A percentile compares a stretch with the other conserved stretches of the same genome.
Conservation (phyloP, 257 asterid genomes). For the Lycium ferocissimum region DNA sequence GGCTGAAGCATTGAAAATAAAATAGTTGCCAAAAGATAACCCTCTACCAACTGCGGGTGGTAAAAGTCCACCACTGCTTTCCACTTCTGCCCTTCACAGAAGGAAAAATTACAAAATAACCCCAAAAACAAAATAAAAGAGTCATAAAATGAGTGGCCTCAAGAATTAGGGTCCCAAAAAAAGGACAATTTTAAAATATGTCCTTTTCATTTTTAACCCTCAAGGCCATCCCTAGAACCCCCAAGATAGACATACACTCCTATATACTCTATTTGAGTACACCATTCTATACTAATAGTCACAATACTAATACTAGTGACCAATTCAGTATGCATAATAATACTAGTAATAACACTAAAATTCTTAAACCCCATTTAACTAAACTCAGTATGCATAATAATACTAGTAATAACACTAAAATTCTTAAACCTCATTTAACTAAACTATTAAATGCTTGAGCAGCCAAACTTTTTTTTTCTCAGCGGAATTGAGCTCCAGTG, state of each 20-base stretch:
- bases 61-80: constrained; percentile 46
- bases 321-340: constrained; percentile 20
- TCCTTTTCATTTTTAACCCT: constrained; percentile 41
- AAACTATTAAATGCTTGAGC: neutral
- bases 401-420: too few species aligned
- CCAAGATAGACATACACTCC: neutral
- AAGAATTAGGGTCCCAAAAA: constrained; percentile 33
- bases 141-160: constrained; percentile 27
- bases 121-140: neutral
- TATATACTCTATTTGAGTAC: neutral
- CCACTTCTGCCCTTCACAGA: constrained; percentile 32
- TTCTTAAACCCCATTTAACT: neutral
- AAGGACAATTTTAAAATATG: constrained; percentile 56
- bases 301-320: constrained; percentile 51
- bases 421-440: neutral
- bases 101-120: neutral
- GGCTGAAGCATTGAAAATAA: constrained; percentile 32
- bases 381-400: neutral
- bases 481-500: constrained; percentile 77
- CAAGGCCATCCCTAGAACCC: constrained; percentile 31
- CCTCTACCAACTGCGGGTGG: constrained; percentile 54
- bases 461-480: neutral
- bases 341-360: neutral
- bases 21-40: neutral
- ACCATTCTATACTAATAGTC: constrained; percentile 33